Evolutionary conservation across 306 rosid genomes (phyloP).

Genomic region (Arachis hypogaea): DNA sequence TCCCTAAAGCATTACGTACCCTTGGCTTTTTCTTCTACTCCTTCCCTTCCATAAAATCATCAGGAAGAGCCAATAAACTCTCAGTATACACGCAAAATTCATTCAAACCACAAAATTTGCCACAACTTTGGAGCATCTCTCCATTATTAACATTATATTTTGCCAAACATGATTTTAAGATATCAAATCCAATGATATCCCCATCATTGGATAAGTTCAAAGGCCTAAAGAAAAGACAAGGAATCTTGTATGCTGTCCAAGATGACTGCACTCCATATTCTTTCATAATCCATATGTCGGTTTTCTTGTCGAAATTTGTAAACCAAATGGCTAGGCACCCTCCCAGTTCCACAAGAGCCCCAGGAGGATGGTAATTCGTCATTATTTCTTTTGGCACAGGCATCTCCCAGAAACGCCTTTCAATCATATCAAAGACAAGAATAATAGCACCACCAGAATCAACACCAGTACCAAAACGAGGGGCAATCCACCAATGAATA

Average conservation of each 20-base stretch:
- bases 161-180: no score
- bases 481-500: background rate
- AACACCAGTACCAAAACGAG: fast-evolving
- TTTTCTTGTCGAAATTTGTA: no score
- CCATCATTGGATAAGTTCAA: background rate
- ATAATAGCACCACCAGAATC: no score
- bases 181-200: background rate
- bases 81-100: no score
- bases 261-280: background rate
- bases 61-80: no score
- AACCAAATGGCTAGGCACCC: background rate
- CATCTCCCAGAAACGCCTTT: background rate
- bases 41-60: no score
- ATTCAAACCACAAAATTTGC: no score
- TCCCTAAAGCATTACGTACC: no score
- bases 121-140: no score
- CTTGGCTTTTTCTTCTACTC: no score
- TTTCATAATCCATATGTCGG: background rate
- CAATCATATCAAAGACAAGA: background rate
- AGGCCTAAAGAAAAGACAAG: background rate
- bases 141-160: no score
- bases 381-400: background rate
- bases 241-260: background rate
- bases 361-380: background rate
- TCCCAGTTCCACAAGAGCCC: background rate